Percentiles rank a stretch among this genome's conserved stretches.
Evolutionary conservation across 768 basidiomycete genomes (phyloP).

Genomic region (Baorangia bicolor): DNA sequence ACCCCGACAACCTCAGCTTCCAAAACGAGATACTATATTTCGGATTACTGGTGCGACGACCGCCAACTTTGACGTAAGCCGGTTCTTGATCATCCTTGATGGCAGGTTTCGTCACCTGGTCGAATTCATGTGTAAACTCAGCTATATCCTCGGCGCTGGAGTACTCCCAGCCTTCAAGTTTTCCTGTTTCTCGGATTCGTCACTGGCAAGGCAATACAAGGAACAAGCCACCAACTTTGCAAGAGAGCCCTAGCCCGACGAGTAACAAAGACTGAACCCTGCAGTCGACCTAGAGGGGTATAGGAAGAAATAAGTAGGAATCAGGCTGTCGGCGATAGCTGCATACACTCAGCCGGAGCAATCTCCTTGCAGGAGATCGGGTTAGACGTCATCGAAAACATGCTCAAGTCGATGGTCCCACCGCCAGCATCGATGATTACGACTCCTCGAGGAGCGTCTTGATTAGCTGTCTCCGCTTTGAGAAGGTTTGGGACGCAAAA

Average conservation of each 20-base stretch:
- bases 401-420: constrained; percentile 37
- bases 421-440: constrained; percentile 46
- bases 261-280: constrained; percentile 48
- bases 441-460: constrained; percentile 31
- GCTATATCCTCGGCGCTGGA: constrained; percentile 1
- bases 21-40: no score
- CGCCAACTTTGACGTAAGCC: not conserved
- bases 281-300: constrained; percentile 38
- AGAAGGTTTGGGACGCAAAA: constrained; percentile 44
- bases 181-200: not conserved
- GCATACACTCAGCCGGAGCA: constrained; percentile 29
- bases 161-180: constrained; percentile 1
- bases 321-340: rapidly evolving
- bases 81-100: not conserved
- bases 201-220: not conserved
- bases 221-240: constrained; percentile 25
- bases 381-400: constrained; percentile 26
- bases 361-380: constrained; percentile 33
- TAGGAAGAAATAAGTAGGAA: not conserved
- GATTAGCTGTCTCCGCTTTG: no score
- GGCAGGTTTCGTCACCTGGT: constrained; percentile 6
- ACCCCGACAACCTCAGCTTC: no score
- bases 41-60: not conserved
- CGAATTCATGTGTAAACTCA: constrained; percentile 4
- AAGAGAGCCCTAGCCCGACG: constrained; percentile 37